Evolutionary conservation across 139 green algal species (phyloP).

Genomic region (Chlamydomonas incerta): DNA sequence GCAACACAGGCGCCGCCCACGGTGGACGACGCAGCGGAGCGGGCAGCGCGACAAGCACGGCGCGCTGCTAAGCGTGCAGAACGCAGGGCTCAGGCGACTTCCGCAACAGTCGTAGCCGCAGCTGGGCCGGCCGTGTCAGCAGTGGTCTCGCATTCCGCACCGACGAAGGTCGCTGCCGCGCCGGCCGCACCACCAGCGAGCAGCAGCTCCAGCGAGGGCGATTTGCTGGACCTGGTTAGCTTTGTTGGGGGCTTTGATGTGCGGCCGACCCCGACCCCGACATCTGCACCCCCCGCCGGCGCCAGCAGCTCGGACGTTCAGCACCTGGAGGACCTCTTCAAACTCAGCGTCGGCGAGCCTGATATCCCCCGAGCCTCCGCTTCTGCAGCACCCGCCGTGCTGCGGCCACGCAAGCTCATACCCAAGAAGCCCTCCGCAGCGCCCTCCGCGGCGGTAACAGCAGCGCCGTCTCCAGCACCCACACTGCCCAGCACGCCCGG

Average conservation of each 20-base stretch:
- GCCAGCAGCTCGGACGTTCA: constrained; percentile 4
- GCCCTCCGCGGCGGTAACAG: neutral
- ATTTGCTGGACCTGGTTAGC: no score
- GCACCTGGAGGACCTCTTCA: constrained; percentile 39
- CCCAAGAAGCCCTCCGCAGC: neutral
- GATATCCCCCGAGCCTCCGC: neutral
- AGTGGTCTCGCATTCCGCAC: neutral
- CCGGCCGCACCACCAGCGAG: no score
- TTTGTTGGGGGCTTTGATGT: no score
- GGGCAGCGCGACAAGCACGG: constrained; percentile 5
- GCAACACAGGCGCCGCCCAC: neutral
- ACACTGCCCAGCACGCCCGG: neutral
- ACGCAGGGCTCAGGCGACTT: neutral
- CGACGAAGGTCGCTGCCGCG: no score
- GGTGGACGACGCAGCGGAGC: neutral
- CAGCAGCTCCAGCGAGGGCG: no score
- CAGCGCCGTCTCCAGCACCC: neutral
- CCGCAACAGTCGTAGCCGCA: neutral
- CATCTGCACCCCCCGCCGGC: no score
- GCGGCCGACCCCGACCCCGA: no score
- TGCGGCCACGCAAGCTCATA: neutral
- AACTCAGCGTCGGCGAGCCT: constrained; percentile 4
- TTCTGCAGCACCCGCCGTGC: neutral
- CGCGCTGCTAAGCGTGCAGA: constrained; percentile 32
- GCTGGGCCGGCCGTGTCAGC: neutral